Base-by-base conservation (phyloP, 306 rosid genomes). In the Prunus davidiana region DNA sequence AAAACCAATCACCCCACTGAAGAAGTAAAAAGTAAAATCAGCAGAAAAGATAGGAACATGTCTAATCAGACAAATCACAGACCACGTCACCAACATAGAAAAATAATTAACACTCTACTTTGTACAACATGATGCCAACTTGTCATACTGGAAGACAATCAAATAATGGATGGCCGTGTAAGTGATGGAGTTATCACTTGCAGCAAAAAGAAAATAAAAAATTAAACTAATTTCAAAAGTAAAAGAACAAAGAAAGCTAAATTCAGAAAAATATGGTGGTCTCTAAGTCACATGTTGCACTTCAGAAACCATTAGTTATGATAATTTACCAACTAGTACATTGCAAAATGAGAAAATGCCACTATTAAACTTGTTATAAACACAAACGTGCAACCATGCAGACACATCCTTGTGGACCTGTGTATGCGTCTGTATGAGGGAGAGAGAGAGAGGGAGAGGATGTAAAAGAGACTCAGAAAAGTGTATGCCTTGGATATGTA, bases 1-100 rank as follows among this genome's bases (percentile, higher is more conserved):
- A 80, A 96, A 96, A 77, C 99, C 99, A 80, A 96, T 96, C 88
- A 96, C 93, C 69, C 99, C 99, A 79, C 99, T 96, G 96, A 82
- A 78, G 19, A 66, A 72, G 25, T 2, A 19, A 32, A 47, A 43
- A 64, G 30, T 22, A 34, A 69, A 30, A 73, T 70, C 15, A 86
- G 64, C 77, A 50, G 38, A 11, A 64, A 41, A 57, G 43, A 72
- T 41, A 64, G 27, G 52, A 69, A 9, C 69, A 22, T 22, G 24
- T 22, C 24, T 22, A 28, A 57, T 38, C 69, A 3, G 50, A 19
- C 11, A 30, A 28, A 14, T 10, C 25, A 64, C 16, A 7, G 69
- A 63, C 68, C n/a, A 18, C 52, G 47, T 22, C 24, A 49, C 58
- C 67, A 25, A 68, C 46, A 64, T 13, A 18, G 41, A 38, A 38